These are phyloP conservation scores for Inosperma sp. DNA, from an alignment of 768 basidiomycete genomes.

Conservation along the genomic window DNA sequence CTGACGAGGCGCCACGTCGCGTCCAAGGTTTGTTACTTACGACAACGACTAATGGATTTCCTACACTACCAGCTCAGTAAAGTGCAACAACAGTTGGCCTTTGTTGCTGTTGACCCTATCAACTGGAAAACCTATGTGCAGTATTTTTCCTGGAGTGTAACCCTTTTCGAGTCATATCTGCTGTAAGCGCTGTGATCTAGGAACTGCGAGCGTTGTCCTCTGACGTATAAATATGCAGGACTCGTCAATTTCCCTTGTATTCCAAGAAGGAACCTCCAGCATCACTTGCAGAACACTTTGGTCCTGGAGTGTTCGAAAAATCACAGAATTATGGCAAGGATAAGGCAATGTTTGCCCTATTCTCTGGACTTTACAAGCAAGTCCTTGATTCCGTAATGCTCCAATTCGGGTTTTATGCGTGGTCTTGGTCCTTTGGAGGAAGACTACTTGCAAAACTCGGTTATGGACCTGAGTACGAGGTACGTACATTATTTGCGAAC, in stretches of 20 bases:
- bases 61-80: constrained; percentile 52
- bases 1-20: constrained; percentile 27
- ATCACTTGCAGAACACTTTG: constrained; percentile 65
- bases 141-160: constrained; percentile 66
- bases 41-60: constrained; percentile 61
- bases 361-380: constrained; percentile 74
- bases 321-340: constrained; percentile 89
- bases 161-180: constrained; percentile 84
- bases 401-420: constrained; percentile 74
- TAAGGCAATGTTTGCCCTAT: constrained; percentile 79
- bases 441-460: constrained; percentile 47
- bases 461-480: constrained; percentile 70
- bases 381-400: constrained; percentile 63
- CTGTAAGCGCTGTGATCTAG: constrained; percentile 48
- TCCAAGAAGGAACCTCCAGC: constrained; percentile 68
- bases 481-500: constrained; percentile 24
- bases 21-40: constrained; percentile 12
- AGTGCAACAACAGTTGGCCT: constrained; percentile 61
- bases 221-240: constrained; percentile 30
- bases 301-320: constrained; percentile 70
- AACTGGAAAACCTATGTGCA: constrained; percentile 86
- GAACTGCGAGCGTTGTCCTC: too few relatives aligned
- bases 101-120: constrained; percentile 66
- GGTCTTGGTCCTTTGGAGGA: constrained; percentile 73
- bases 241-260: constrained; percentile 85